Evolutionary conservation across 495 filamentous ascomycete species (phyloP), one percentile per base, ranked within the genome.

Genomic region (Echria macrotheca): DNA sequence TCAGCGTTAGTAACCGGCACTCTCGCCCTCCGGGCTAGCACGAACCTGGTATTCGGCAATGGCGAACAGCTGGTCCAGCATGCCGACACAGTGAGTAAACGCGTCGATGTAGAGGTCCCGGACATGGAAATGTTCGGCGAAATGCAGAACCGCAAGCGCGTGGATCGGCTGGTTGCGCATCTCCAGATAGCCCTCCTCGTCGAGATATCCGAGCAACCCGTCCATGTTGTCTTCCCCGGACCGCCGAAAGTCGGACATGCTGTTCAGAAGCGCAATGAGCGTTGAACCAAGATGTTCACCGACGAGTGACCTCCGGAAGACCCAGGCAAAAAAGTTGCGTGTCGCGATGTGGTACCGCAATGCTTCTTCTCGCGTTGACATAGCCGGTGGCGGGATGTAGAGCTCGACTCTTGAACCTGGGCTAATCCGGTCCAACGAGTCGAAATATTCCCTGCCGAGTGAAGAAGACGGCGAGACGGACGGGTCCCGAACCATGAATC

Each of bases 321-420:
- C 61, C 68, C 75, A 86, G 29, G 83, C 83, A 45, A 86, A 80
- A 54, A 86, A 77, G 50, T 87, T 87, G n/a, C 83, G 73, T 0
- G 76, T 84, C 1, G 79, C 76, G 11, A 83, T 45, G 50, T 86
- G 80, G 51, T 80, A 81, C 11, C 65, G 55, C 46, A 79, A 76
- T 4, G 72, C 66, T 29, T 76, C 70, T 12, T 74, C 67, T 53
- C 76, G 67, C 25, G 69, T 69, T 9, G 66, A 55, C 31, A 65
- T 58, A 4, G 69, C 49, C 12, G 83, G 83, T 4, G 80, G 66
- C 7, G 83, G 79, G 19, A 86, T 80, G 60, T 80, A 85, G 18
- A 86, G 69, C 41, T 85, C 79, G 50, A 74, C 68, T 17, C 55
- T 64, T 23, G 50, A 52, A 38, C 60, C 66, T 2, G 53, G 53